Base-by-base conservation (phyloP, 2,329 filamentous ascomycete genomes). In the Teratosphaeria pseudoeucalypti region DNA sequence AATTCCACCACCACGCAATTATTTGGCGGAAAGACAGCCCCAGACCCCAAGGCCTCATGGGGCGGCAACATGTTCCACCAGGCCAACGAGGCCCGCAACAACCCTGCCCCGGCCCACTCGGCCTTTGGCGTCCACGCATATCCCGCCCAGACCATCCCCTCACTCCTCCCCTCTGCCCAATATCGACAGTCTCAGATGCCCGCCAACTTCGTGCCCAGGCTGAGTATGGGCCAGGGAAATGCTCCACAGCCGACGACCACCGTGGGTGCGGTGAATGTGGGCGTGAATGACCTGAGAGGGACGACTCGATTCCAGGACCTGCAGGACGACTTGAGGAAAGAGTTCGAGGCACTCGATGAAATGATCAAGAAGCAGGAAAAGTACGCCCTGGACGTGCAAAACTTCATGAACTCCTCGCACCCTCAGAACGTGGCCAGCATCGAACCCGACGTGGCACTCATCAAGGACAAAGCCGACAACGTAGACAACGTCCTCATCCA, bases 301-400 rank as follows among this genome's bases (percentile, higher is more conserved):
- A 95, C 92, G 0, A 96, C 91, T 3, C 89, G 94, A 62, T 96
- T 94, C 78, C 90, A 91, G 71, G 92, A 96, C 73, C 85, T 96
- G 32, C 85, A 89, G 61, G 88, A 92, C 65, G 85, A 89, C 34
- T 79, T 96, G 16, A 90, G 95, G 70, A 83, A 85, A 63, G 78
- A 90, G 65, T 88, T 99, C 62, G 84, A 89, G 63, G 76, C 80
- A 10, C 84, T 95, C 63, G 92, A 99, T 74, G 82, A 83, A 60
- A 84, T 87, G 64, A 92, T 99, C 66, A 84, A 90, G 67, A 81
- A 82, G 58, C 90, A 94, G 71, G 91, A 95, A 68, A 73, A 78
- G 61, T 86, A 87, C 73, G 87, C 89, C 70, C 84, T 88, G 66
- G 84, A 95, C 65, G 86, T 92, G 60, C 85, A 89, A 49, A 76